Evolutionary conservation across 2,329 filamentous ascomycete genomes (phyloP).

Genomic region (Aureobasidium melanogenum): DNA sequence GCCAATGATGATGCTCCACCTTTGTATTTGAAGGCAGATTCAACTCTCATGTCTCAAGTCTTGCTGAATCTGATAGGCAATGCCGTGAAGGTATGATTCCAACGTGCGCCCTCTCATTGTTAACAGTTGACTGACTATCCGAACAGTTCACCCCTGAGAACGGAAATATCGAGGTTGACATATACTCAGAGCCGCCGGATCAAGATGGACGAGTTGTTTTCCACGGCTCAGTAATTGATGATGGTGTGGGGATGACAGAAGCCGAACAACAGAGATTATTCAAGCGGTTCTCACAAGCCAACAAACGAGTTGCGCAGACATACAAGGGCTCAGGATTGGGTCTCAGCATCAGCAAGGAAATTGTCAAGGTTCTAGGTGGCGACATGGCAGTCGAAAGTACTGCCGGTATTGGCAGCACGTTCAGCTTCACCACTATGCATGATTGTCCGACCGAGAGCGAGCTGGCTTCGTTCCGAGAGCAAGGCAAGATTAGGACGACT

Average conservation of each 20-base stretch:
- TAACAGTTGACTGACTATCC: neutral
- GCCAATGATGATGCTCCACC: neutral
- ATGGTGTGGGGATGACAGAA: slow-evolving; percentile 13
- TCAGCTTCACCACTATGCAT: slow-evolving; percentile 10
- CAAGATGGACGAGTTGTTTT: neutral
- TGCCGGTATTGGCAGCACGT: slow-evolving; percentile 11
- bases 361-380: slow-evolving; percentile 8
- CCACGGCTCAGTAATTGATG: slow-evolving; percentile 9
- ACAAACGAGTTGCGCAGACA: slow-evolving; percentile 11
- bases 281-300: slow-evolving; percentile 13
- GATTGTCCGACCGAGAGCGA: slow-evolving; percentile 3
- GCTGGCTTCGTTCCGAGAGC: neutral
- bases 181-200: neutral
- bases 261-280: slow-evolving; percentile 10
- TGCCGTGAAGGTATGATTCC: slow-evolving; percentile 3
- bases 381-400: slow-evolving; percentile 13
- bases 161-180: slow-evolving; percentile 8
- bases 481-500: neutral
- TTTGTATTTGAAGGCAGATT: slow-evolving; percentile 11
- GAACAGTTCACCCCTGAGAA: slow-evolving; percentile 9
- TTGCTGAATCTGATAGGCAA: slow-evolving; percentile 12
- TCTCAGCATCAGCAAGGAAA: slow-evolving; percentile 13
- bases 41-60: slow-evolving; percentile 11
- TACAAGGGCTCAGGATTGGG: slow-evolving; percentile 12
- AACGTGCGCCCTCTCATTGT: accelerated